Base-by-base conservation (phyloP, 23 red algal genomes). In the Pyropia haitanensis region DNA sequence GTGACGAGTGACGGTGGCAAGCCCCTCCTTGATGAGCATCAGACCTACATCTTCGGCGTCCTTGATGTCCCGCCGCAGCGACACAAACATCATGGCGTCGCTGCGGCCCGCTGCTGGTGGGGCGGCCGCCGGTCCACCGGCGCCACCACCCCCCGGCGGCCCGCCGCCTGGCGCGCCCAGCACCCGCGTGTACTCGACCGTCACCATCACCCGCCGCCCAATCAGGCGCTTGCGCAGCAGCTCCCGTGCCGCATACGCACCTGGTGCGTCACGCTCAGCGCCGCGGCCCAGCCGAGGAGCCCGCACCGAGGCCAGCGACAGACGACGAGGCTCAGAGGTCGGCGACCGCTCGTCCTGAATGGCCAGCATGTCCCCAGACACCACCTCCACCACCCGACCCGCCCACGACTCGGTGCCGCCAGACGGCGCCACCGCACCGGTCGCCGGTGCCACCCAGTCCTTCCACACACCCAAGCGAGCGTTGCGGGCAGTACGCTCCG, bases 381-480 rank as follows among this genome's bases (percentile, higher is more conserved):
- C 64, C 2, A 87, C 71, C 61, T 87, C 81, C 2, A 87, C 39
- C 65, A 53, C 71, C 67, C 48, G 29, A 70, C 24, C 71, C 81
- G 32, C 53, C 64, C 31, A 87, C 70, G n/a, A 70, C 52, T 33
- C 75, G 13, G 39, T 46, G 39, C 39, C 39, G 39, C 39, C 39
- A 12, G 39, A 46, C 39, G 39, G 39, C 39, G 39, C 7, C 39
- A 46, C 81, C 22, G 21, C 28, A 61, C 70, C 75, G 26, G 50
- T 55, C 9, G 58, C 44, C 53, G 71, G 71, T 9, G 58, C 49
- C 51, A 67, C 70, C 28, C 76, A 93, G 21, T 66, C 75, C 58
- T 84, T 79, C 88, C 88, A 93, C 15, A 93, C 52, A 23, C 88
- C 88, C n/a, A 83, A 29, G 23, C 82, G 88, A 3, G 73, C 70